These are phyloP conservation scores for Ricinus communis DNA, from an alignment of 345 rosid species.

Conservation along the genomic window DNA sequence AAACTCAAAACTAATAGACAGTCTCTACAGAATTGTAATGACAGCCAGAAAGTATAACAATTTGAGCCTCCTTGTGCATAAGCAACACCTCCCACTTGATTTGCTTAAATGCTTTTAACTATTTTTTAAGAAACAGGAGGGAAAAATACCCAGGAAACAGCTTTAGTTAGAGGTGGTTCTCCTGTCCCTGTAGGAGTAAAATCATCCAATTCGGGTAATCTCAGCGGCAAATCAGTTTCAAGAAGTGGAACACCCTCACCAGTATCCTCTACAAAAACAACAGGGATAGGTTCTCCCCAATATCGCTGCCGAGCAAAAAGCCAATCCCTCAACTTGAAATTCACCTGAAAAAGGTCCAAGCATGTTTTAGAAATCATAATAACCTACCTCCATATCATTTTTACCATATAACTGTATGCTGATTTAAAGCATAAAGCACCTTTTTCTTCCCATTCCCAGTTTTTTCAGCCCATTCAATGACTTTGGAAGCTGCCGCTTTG, in stretches of 20 bases:
- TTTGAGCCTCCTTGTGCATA: not conserved
- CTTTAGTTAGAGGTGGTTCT: slow-evolving; percentile 89
- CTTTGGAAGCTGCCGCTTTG: slow-evolving; percentile 62
- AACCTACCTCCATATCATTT: slow-evolving; percentile 5
- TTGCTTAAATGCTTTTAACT: not conserved
- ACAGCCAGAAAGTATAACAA: not conserved
- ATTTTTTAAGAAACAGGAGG: not conserved
- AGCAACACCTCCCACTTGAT: not conserved
- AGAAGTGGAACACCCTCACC: slow-evolving; percentile 64
- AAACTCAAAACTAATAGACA: not conserved
- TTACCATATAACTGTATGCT: not conserved
- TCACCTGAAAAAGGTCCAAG: slow-evolving; percentile 51
- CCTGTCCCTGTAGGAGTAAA: slow-evolving; percentile 93
- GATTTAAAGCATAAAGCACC: slow-evolving; percentile 42
- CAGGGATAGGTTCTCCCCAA: slow-evolving; percentile 99
- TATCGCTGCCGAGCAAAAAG: slow-evolving; percentile 97
- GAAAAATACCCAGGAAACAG: slow-evolving; percentile 65
- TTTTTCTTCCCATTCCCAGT: slow-evolving; percentile 81
- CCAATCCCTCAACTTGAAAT: slow-evolving; percentile 96
- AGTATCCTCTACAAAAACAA: slow-evolving; percentile 63
- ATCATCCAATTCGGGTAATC: slow-evolving; percentile 84
- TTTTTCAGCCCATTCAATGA: slow-evolving; percentile 80
- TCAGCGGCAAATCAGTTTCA: slow-evolving; percentile 81
- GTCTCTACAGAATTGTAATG: not conserved
- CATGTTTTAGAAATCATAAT: not conserved